These are phyloP conservation scores for Pyracantha coccinea DNA, from an alignment of 331 rosid species.

Conservation along the genomic window DNA sequence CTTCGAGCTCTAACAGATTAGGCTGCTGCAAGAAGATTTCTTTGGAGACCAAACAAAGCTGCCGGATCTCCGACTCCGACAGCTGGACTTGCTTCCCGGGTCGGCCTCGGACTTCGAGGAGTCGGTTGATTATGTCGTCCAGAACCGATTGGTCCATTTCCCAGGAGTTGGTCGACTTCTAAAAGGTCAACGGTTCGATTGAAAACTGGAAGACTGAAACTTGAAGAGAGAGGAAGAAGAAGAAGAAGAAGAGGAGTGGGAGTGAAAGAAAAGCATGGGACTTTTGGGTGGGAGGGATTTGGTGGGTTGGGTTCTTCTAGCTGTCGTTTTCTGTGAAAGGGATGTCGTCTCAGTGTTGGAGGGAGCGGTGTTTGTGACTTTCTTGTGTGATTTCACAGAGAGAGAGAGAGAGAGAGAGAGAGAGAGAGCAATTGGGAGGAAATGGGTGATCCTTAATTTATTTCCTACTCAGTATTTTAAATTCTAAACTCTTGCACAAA, in stretches of 20 bases:
- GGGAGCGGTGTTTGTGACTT: too few species aligned
- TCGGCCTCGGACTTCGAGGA: conserved; percentile 74
- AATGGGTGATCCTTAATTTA: too few species aligned
- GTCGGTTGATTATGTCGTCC: conserved; percentile 79
- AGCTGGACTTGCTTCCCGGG: conserved; percentile 93
- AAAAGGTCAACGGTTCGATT: conserved; percentile 37
- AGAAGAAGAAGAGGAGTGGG: not conserved
- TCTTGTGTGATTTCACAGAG: not conserved
- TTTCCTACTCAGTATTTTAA: not conserved
- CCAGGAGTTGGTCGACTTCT: not conserved
- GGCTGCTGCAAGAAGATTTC: conserved; percentile 86
- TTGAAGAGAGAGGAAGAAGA: not conserved
- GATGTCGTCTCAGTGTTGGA: conserved; percentile 22
- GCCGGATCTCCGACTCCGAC: conserved; percentile 91
- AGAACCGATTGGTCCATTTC: conserved; percentile 69
- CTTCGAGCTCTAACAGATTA: conserved; percentile 72
- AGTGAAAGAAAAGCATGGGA: conserved; percentile 25
- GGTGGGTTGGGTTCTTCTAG: not conserved
- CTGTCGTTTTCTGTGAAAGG: conserved; percentile 29
- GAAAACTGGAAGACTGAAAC: conserved; percentile 17
- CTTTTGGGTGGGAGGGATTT: not conserved
- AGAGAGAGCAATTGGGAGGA: not conserved
- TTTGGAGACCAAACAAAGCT: conserved; percentile 59
- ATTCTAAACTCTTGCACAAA: not conserved
- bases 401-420: not conserved